These are phyloP conservation scores for Capsicum rhomboideum DNA, from an alignment of 257 asterid genomes.

Conservation along the genomic window DNA sequence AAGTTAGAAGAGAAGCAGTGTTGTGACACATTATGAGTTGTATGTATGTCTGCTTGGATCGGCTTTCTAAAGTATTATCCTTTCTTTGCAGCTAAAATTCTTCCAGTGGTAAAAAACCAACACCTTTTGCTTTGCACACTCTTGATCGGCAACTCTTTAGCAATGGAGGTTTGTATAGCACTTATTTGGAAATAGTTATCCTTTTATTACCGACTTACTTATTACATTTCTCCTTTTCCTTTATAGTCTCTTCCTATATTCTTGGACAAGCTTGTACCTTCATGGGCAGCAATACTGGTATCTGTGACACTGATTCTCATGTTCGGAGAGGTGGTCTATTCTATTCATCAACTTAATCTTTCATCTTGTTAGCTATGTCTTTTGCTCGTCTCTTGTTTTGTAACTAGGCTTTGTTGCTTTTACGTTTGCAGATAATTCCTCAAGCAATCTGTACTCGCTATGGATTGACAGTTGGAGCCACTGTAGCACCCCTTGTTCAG, in stretches of 20 bases:
- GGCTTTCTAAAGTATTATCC: not conserved
- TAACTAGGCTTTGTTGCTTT: slow-evolving; percentile 1
- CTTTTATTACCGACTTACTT: not conserved
- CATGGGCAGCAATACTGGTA: slow-evolving; percentile 91
- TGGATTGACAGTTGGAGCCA: slow-evolving; percentile 91
- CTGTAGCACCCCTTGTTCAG: slow-evolving; percentile 76
- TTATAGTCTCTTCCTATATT: slow-evolving; percentile 91
- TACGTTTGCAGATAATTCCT: slow-evolving; percentile 69
- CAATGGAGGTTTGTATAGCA: slow-evolving; percentile 82
- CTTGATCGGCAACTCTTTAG: slow-evolving; percentile 97
- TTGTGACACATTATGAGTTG: not conserved
- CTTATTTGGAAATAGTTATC: not conserved
- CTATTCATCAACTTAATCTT: not conserved
- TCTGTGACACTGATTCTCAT: slow-evolving; percentile 95
- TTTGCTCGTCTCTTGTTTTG: not conserved
- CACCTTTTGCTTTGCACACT: slow-evolving; percentile 99
- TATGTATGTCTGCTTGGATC: not conserved
- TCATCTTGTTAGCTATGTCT: not conserved
- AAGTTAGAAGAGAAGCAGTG: not conserved
- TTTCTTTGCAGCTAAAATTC: slow-evolving; percentile 73
- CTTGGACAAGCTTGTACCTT: slow-evolving; percentile 95
- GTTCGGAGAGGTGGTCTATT: slow-evolving; percentile 78
- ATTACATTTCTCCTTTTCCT: not conserved
- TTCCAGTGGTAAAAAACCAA: slow-evolving; percentile 95
- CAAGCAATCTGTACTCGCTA: slow-evolving; percentile 97